These are phyloP conservation scores for Diaporthe sp. DNA, from an alignment of 2,329 filamentous ascomycete species.

Conservation along the genomic window DNA sequence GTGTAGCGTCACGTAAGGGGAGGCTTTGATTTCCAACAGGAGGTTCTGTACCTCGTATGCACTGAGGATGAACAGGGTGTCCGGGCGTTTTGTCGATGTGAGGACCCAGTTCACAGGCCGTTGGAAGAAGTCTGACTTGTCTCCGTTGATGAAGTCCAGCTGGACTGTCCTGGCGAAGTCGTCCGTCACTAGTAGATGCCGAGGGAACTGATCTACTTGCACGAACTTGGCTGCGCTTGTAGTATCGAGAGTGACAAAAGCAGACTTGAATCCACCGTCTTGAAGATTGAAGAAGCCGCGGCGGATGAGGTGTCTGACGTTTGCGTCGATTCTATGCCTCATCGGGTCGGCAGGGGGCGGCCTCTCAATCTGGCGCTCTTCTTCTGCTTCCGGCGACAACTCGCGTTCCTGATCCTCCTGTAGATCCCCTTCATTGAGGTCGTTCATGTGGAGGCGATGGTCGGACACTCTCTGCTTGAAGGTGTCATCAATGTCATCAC, in stretches of 20 bases:
- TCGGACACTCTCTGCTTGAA: background rate
- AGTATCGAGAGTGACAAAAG: constrained; percentile 58
- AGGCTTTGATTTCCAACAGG: constrained; percentile 54
- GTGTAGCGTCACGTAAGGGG: constrained; percentile 58
- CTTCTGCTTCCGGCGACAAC: constrained; percentile 73
- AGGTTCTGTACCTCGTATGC: constrained; percentile 72
- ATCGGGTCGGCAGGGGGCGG: constrained; percentile 57
- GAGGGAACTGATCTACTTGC: constrained; percentile 51
- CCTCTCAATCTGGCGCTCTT: constrained; percentile 68
- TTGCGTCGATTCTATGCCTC: constrained; percentile 57
- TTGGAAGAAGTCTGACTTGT: constrained; percentile 60
- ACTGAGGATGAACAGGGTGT: constrained; percentile 68
- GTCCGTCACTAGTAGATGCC: constrained; percentile 59
- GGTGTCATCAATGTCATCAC: background rate
- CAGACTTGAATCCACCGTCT: constrained; percentile 56
- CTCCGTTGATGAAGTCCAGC: constrained; percentile 19
- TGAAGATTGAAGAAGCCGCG: constrained; percentile 50
- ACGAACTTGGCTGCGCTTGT: constrained; percentile 55
- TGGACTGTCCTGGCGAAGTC: constrained; percentile 66
- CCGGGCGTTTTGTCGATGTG: constrained; percentile 45
- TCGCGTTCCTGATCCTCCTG: constrained; percentile 80
- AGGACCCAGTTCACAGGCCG: constrained; percentile 70
- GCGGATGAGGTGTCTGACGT: constrained; percentile 57
- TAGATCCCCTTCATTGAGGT: constrained; percentile 56
- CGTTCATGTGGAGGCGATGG: constrained; percentile 50